phyloP scores from a whole-genome alignment of 148 eudicot species.

The Polygonum aviculare region DNA sequence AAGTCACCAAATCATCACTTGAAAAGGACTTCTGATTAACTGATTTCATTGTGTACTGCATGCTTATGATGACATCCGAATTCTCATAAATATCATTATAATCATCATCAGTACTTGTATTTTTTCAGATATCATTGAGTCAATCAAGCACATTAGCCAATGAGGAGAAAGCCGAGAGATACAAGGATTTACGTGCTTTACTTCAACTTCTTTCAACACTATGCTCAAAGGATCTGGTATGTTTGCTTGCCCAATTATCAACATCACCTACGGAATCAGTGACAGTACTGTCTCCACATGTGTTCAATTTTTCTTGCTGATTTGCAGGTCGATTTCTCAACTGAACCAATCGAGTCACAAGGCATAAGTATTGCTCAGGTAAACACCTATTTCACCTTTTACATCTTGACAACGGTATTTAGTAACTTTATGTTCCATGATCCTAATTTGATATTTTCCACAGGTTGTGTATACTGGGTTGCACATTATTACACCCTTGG shows the following conservation, averaged over 20 bases:
- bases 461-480: slow-evolving; percentile 93
- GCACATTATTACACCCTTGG: slow-evolving; percentile 85
- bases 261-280: background rate
- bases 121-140: slow-evolving; percentile 53
- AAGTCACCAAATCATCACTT: background rate
- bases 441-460: slow-evolving; percentile 12
- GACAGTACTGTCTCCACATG: background rate
- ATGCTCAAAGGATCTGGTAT: slow-evolving; percentile 92
- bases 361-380: slow-evolving; percentile 87
- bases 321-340: slow-evolving; percentile 75
- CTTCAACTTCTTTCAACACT: slow-evolving; percentile 75
- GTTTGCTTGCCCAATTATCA: slow-evolving; percentile 5
- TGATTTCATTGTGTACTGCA: background rate
- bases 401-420: background rate
- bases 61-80: background rate
- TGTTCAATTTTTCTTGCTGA: slow-evolving; percentile 6
- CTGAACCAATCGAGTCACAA: slow-evolving; percentile 58
- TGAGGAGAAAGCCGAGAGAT: slow-evolving; percentile 82
- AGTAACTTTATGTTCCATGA: background rate
- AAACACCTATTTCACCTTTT: slow-evolving; percentile 3
- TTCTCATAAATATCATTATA: background rate
- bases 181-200: slow-evolving; percentile 85
- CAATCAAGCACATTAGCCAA: slow-evolving; percentile 61
- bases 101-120: background rate
- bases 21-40: background rate